Evolutionary conservation across 352 stramenopile genomes (phyloP), one percentile per base, ranked within the genome.

Genomic region (Phytophthora sansomeana): DNA sequence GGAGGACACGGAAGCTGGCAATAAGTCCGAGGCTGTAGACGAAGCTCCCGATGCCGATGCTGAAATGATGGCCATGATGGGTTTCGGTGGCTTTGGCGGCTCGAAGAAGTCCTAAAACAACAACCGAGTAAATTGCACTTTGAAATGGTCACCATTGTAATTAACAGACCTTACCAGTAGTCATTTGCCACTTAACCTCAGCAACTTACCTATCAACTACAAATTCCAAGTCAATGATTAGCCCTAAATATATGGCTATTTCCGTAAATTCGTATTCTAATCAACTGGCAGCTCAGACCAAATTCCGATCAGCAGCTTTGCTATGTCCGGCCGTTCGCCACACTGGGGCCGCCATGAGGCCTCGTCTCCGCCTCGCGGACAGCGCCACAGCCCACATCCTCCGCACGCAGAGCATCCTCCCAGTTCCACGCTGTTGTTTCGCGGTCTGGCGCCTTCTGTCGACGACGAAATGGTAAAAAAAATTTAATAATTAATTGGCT

Each of bases 41-140:
- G 51, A 63, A 46, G 49, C 55, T 59, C 39, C 59, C 33, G 54
- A 67, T 4, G 53, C 72, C 26, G 88, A 97, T 26, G 83, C 84
- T 5, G 87, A 85, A 32, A 97, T 98, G 89, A 95, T 94, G 85
- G 87, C 90, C 17, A 90, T 97, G 83, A 98, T 98, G 92, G 91
- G 91, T 29, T 97, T 98, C 54, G 79, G 77, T 1, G 88, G 89
- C 38, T 98, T 98, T 57, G 81, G 85, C 24, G 79, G 85, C 32
- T 92, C 85, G 8, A 97, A 94, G 39, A 90, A 91, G 59, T 61
- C 54, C 21, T 78, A 77, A 65, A 55, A n/a, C 21, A 48, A n/a
- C 33, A 41, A 36, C 11, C 13, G 42, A 50, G 14, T 8, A 30
- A 33, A n/a, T n/a, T n/a, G 14, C n/a, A 42, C n/a, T 17, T 51